Evolutionary conservation across 805 yeast species (phyloP), one percentile per base, ranked within the genome.

Genomic region (Ogataea zsoltii): DNA sequence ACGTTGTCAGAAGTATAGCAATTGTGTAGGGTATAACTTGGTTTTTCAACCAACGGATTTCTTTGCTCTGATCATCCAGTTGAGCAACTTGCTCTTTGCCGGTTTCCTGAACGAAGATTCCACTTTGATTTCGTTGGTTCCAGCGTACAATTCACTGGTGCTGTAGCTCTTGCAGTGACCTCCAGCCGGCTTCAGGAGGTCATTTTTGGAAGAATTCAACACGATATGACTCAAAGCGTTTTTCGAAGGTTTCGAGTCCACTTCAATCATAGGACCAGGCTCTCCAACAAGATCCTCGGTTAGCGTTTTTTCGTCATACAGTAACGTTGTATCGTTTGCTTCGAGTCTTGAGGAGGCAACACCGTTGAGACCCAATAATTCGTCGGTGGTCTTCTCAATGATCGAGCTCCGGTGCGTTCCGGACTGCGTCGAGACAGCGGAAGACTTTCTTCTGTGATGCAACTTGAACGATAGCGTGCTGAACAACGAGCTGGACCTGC

Each of bases 231-330:
- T 21, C 41, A 50, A 31, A 13, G 50, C 46, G 7, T n/a, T 39
- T 32, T 44, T 46, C 14, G 41, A 18, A 15, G 19, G 16, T 14
- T 41, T 29, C 14, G 42, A 39, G 5, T 15, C 34, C 7, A 54
- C 41, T 39, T 57, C 56, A 37, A 63, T 44, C 60, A 64, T 64
- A n/a, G 68, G 68, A 12, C 68, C 68, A 4, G 68, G 68, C 40
- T 64, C 67, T 33, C 68, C 68, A 13, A 63, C 21, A n/a, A 37
- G 37, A 13, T 59, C 63, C 28, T 54, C 62, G 7, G 61, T 59
- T 25, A 62, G 33, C 4, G 65, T 61, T 17, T 49, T 44, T 41
- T 62, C 62, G 41, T 62, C 64, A 31, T 45, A 52, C 6, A 56
- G 48, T n/a, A 60, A 38, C 1, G 63, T 59, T 0, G 56, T 35